Conservation (phyloP, 768 basidiomycete genomes). For the Leucocoprinus birnbaumii region DNA sequence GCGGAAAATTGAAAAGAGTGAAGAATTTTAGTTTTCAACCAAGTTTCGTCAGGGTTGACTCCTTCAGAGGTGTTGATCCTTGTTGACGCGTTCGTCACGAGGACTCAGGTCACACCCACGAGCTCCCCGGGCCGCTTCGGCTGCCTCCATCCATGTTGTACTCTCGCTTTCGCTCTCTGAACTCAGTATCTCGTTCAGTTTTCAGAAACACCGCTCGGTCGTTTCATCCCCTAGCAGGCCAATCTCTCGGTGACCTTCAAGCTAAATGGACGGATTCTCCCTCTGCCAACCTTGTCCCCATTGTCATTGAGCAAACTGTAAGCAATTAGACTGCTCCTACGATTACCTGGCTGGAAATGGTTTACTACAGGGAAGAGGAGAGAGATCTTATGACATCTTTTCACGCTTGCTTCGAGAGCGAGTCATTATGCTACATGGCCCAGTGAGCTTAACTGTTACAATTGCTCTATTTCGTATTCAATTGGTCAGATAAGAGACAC, state of each 20-base stretch:
- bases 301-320: conserved; percentile 92
- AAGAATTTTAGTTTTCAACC: background rate
- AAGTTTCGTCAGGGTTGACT: background rate
- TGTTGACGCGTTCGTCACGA: conserved; percentile 38
- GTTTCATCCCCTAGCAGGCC: conserved; percentile 54
- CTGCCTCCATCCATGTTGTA: conserved; percentile 16
- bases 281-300: conserved; percentile 74
- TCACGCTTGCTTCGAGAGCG: conserved; percentile 90
- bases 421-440: conserved; percentile 93
- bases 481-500: conserved; percentile 75
- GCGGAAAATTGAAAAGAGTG: too few relatives aligned
- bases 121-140: background rate
- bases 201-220: conserved; percentile 25
- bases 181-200: conserved; percentile 12
- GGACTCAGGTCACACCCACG: conserved; percentile 12
- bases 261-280: conserved; percentile 38
- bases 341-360: background rate
- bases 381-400: conserved; percentile 94
- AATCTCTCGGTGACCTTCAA: conserved; percentile 30
- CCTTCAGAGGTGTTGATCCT: conserved; percentile 21
- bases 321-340: background rate
- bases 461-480: conserved; percentile 9
- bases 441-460: conserved; percentile 48
- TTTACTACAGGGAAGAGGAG: conserved; percentile 76
- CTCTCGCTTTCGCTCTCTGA: conserved; percentile 19